Percentiles rank a stretch among this genome's conserved stretches.
Conservation (phyloP, 2,329 filamentous ascomycete genomes). For the Aaosphaeria arxii region DNA sequence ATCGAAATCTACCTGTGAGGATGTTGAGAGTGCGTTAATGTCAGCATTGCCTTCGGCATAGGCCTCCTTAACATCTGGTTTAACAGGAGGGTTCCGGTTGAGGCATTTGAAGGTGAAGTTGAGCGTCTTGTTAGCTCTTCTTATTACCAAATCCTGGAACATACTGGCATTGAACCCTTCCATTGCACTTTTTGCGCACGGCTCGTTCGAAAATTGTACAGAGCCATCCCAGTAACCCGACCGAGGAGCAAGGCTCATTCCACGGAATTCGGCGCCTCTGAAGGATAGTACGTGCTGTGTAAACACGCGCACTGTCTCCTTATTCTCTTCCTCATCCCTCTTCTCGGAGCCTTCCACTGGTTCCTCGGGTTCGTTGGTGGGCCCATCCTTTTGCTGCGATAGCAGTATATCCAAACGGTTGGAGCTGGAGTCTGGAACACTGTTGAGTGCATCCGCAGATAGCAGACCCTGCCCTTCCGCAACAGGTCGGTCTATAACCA, state of each 20-base stretch:
- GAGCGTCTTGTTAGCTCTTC: too few species aligned
- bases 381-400: not conserved
- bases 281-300: too few species aligned
- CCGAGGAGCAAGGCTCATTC: too few species aligned
- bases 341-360: not conserved
- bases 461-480: slow-evolving; percentile 4
- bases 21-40: too few species aligned
- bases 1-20: too few species aligned
- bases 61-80: too few species aligned
- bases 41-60: too few species aligned
- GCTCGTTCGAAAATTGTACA: not conserved
- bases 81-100: too few species aligned
- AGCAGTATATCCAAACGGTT: slow-evolving; percentile 18
- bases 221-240: not conserved
- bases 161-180: not conserved
- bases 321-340: not conserved
- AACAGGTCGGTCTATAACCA: not conserved
- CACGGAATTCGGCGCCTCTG: too few species aligned
- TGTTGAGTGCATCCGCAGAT: slow-evolving; percentile 20
- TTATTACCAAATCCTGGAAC: not conserved
- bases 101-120: too few species aligned
- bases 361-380: too few species aligned
- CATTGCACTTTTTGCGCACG: not conserved
- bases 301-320: too few species aligned
- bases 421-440: slow-evolving; percentile 21